Percentiles rank a stretch among this genome's conserved stretches.
Evolutionary conservation across 2,329 filamentous ascomycete species (phyloP).

Genomic region (Aspergillus sp.): DNA sequence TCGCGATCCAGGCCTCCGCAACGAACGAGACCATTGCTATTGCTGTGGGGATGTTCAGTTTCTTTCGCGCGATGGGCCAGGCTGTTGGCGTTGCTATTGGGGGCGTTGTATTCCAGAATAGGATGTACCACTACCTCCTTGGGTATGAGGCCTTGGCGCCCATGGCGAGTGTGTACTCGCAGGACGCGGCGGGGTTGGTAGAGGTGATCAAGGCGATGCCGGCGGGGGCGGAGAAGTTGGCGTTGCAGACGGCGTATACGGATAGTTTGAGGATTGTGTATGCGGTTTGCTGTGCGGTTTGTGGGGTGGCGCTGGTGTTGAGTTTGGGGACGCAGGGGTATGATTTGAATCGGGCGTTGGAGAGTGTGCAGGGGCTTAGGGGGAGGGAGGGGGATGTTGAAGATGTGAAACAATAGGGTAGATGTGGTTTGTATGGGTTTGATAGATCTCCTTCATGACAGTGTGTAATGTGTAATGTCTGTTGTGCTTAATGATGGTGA

Average conservation of each 20-base stretch:
- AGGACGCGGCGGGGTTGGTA: constrained; percentile 8
- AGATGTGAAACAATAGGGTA: background rate
- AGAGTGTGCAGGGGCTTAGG: constrained; percentile 2
- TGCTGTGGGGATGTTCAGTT: constrained; percentile 2
- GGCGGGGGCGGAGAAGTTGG: background rate
- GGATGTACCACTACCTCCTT: constrained; percentile 3
- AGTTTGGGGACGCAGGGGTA: constrained; percentile 4
- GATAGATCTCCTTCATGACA: too few relatives aligned
- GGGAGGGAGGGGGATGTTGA: background rate
- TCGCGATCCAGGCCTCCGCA: constrained; percentile 28
- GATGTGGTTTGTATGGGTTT: too few relatives aligned
- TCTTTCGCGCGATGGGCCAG: constrained; percentile 10
- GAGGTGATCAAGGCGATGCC: constrained; percentile 2
- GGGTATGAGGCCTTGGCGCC: background rate
- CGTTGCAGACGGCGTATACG: constrained; percentile 7
- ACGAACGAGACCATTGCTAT: constrained; percentile 1
- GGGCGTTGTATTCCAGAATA: constrained; percentile 7
- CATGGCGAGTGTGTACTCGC: background rate
- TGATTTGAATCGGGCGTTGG: constrained; percentile 6
- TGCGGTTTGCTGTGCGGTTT: constrained; percentile 5
- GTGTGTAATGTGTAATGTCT: too few relatives aligned
- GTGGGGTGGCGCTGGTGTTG: constrained; percentile 2
- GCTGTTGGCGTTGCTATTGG: constrained; percentile 7
- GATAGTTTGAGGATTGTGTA: constrained; percentile 8
- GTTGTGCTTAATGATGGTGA: too few relatives aligned